Percentiles rank a stretch among this genome's conserved stretches.
Evolutionary conservation across 129 eudicot genomes (phyloP).

Genomic region (Pulicaria dysenterica): DNA sequence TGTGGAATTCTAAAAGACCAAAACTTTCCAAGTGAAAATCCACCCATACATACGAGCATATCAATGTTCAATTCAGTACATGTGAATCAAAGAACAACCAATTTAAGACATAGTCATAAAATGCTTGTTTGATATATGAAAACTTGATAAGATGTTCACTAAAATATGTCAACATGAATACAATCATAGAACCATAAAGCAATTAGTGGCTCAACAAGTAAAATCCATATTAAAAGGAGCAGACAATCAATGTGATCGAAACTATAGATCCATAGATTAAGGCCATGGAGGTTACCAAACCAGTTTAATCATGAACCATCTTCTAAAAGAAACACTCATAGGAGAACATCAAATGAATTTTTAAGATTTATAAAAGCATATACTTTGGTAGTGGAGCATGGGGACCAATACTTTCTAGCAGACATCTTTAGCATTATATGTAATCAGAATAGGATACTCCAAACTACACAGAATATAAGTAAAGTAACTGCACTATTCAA

Average conservation of each 20-base stretch:
- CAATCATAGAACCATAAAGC: not conserved
- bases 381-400: not conserved
- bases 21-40: not conserved
- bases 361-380: slow-evolving; percentile 6
- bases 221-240: not conserved
- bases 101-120: not conserved
- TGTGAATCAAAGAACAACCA: not conserved
- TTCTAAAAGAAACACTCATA: slow-evolving; percentile 1
- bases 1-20: not conserved
- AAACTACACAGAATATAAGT: slow-evolving; percentile 19
- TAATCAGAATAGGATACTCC: slow-evolving; percentile 34
- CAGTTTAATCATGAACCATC: slow-evolving; percentile 5
- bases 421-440: slow-evolving; percentile 14
- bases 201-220: slow-evolving; percentile 1
- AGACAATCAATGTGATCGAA: not conserved
- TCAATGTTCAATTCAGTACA: not conserved
- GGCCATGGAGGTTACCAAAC: not conserved
- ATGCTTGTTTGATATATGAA: not conserved
- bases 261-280: not conserved
- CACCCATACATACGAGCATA: slow-evolving; percentile 6
- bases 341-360: not conserved
- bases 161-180: not conserved
- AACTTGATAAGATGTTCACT: not conserved
- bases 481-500: slow-evolving; percentile 8
- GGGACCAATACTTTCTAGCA: slow-evolving; percentile 21